phyloP scores from a whole-genome alignment of 768 basidiomycete genomes.

The Russula sp. region DNA sequence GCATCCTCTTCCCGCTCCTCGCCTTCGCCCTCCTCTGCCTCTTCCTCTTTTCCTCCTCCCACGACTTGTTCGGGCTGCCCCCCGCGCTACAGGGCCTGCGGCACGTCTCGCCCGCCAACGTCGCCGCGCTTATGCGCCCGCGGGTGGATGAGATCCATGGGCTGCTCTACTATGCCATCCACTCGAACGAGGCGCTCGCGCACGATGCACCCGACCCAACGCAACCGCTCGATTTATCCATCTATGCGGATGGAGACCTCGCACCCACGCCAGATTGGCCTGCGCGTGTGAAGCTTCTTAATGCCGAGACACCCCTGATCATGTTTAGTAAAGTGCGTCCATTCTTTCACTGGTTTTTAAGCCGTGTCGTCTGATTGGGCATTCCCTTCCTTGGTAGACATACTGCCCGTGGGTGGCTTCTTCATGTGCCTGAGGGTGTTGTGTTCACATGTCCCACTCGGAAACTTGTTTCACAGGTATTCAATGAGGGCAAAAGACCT shows the following conservation, averaged over 20 bases:
- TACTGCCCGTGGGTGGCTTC: constrained; percentile 61
- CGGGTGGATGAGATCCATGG: constrained; percentile 53
- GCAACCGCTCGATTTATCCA: constrained; percentile 42
- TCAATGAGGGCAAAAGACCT: constrained; percentile 59
- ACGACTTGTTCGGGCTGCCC: constrained; percentile 16
- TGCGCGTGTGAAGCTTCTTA: constrained; percentile 38
- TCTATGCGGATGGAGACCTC: constrained; percentile 48
- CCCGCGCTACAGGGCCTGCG: constrained; percentile 14
- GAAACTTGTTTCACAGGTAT: constrained; percentile 37
- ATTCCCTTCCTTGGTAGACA: constrained; percentile 36
- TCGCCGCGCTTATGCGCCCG: constrained; percentile 16
- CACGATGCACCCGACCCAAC: constrained; percentile 34
- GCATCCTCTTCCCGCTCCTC: constrained; percentile 3
- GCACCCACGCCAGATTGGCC: constrained; percentile 37
- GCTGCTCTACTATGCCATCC: constrained; percentile 59
- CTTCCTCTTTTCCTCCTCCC: constrained; percentile 21
- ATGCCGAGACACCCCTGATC: constrained; percentile 53
- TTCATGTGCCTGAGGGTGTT: neutral
- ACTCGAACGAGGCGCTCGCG: constrained; percentile 38
- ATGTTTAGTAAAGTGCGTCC: constrained; percentile 73
- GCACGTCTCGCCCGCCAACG: constrained; percentile 19
- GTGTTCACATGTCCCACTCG: neutral
- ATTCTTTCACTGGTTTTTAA: neutral
- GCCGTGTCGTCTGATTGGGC: neutral
- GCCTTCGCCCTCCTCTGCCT: constrained; percentile 1